Evolutionary conservation across 192 early-diverging fungal species (phyloP).

Genomic region (Obelidium mucronatum): DNA sequence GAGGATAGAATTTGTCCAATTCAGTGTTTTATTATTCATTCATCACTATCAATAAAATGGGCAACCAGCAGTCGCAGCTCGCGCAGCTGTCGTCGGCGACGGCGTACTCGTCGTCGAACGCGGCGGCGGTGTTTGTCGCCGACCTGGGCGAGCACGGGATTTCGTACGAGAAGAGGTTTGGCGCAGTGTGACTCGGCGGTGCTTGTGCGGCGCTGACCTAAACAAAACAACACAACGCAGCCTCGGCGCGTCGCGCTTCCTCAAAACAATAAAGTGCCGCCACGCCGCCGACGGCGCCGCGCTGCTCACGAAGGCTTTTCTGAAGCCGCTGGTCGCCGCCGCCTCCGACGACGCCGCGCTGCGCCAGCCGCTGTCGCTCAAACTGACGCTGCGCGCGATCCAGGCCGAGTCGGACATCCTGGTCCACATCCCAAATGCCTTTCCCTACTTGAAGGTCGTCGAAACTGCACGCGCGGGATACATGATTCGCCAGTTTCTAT

Average conservation of each 20-base stretch:
- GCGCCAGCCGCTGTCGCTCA: neutral
- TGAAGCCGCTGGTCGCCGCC: constrained; percentile 78
- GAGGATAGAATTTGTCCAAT: too few relatives aligned
- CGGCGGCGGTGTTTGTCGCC: constrained; percentile 5
- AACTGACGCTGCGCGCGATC: neutral
- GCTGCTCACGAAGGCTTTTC: constrained; percentile 91
- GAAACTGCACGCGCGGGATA: constrained; percentile 94
- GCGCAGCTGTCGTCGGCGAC: neutral
- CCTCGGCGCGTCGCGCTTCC: constrained; percentile 89
- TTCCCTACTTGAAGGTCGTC: constrained; percentile 78
- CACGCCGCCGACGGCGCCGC: constrained; percentile 68
- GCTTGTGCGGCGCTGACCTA: neutral
- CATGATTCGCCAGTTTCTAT: constrained; percentile 85
- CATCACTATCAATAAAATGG: too few relatives aligned
- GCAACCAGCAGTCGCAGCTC: constrained; percentile 3
- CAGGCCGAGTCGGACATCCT: constrained; percentile 73
- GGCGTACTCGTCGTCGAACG: constrained; percentile 4
- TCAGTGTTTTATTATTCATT: too few relatives aligned
- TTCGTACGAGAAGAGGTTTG: constrained; percentile 22
- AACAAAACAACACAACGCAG: constrained; percentile 46
- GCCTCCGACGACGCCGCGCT: neutral
- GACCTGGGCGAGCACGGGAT: constrained; percentile 1
- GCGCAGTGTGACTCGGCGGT: neutral
- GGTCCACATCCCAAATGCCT: constrained; percentile 75
- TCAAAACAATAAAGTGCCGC: constrained; percentile 91